Conservation (phyloP, 2,329 filamentous ascomycete species). For the Paecilomyces variotii region DNA sequence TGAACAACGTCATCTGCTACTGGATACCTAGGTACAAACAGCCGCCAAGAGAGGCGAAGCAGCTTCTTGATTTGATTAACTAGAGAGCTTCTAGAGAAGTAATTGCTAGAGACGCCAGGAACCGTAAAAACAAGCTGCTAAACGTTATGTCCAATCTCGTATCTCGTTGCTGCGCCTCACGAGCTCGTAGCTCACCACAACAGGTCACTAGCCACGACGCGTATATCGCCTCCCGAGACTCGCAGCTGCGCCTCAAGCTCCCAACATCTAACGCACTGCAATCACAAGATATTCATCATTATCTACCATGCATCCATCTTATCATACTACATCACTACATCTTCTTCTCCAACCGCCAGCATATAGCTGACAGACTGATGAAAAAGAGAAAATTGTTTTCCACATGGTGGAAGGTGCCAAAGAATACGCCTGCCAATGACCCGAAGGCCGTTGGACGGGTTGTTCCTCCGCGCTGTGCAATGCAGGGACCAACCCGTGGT, state of each 20-base stretch:
- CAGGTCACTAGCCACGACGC: background rate
- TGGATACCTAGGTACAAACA: background rate
- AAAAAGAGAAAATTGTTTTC: slow-evolving; percentile 25
- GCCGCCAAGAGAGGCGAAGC: background rate
- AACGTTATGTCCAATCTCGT: too few relatives aligned
- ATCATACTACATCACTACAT: background rate
- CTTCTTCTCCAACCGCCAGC: slow-evolving; percentile 29
- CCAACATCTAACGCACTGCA: too few relatives aligned
- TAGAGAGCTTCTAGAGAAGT: background rate
- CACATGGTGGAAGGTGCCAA: slow-evolving; percentile 34
- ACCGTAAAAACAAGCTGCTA: too few relatives aligned
- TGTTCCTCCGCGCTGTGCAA: slow-evolving; percentile 50
- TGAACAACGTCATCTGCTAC: background rate
- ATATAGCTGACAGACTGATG: slow-evolving; percentile 30
- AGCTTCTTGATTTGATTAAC: background rate
- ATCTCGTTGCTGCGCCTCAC: background rate
- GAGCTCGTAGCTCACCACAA: background rate
- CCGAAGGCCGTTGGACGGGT: slow-evolving; percentile 42
- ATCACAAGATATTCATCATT: background rate
- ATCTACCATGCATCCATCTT: background rate
- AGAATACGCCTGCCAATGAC: slow-evolving; percentile 44
- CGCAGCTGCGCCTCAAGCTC: too few relatives aligned
- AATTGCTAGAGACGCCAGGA: background rate
- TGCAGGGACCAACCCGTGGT: slow-evolving; percentile 45
- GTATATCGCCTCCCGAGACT: background rate